A percentile compares a stretch with the other conserved stretches of the same genome.
Conservation (phyloP, 2,329 filamentous ascomycete species). For the Karstenula rhodostoma region DNA sequence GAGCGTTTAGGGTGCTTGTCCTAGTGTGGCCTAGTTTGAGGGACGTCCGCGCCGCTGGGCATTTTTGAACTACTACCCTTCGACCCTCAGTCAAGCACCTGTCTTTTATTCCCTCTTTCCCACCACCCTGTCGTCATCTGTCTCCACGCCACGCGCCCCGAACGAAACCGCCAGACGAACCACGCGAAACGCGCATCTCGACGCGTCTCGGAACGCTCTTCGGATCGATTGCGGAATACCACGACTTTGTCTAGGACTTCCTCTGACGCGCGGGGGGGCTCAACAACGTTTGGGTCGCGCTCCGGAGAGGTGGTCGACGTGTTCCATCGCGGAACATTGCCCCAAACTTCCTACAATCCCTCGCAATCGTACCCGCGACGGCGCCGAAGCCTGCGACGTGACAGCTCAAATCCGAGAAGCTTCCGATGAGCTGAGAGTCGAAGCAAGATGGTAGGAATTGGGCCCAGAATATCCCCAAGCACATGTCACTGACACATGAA, state of each 20-base stretch:
- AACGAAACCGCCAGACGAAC: constrained; percentile 35
- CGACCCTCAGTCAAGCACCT: constrained; percentile 42
- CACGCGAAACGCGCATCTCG: constrained; percentile 54
- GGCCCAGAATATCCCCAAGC: constrained; percentile 12
- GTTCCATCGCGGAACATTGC: constrained; percentile 3
- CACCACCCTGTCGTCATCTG: constrained; percentile 39
- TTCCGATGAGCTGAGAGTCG: constrained; percentile 42
- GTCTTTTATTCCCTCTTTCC: constrained; percentile 44
- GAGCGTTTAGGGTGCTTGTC: constrained; percentile 38
- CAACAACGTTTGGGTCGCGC: constrained; percentile 14
- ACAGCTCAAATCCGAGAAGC: constrained; percentile 25
- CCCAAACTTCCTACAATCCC: constrained; percentile 13
- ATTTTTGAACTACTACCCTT: constrained; percentile 40
- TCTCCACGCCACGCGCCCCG: constrained; percentile 38
- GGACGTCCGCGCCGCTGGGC: constrained; percentile 28
- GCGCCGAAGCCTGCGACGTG: constrained; percentile 40
- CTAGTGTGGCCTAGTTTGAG: constrained; percentile 33
- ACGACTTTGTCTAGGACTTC: constrained; percentile 39
- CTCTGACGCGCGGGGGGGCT: constrained; percentile 31
- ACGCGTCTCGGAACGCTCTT: constrained; percentile 49
- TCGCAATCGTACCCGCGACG: constrained; percentile 34
- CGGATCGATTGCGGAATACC: constrained; percentile 40
- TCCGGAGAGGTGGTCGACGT: constrained; percentile 23
- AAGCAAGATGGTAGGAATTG: constrained; percentile 44
- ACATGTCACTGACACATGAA: constrained; percentile 52